phyloP scores from a whole-genome alignment of 345 rosid genomes.

The Leavenworthia alabamica region DNA sequence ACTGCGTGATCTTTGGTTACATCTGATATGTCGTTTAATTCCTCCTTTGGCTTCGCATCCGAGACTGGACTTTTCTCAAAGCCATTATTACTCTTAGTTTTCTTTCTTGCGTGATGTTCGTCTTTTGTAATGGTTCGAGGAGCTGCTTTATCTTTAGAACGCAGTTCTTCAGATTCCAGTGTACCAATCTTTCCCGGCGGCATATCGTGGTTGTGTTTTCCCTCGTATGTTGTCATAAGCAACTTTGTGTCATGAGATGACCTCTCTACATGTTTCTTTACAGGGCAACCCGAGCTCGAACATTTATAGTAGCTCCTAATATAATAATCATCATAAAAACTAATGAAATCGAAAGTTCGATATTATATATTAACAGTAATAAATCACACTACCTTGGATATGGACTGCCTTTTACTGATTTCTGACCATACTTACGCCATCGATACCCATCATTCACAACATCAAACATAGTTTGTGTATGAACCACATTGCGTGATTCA shows the following conservation, averaged over 20 bases:
- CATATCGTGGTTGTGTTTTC: conserved; percentile 69
- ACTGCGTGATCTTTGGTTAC: conserved; percentile 22
- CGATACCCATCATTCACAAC: conserved; percentile 89
- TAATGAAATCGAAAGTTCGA: neutral
- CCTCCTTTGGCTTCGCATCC: conserved; percentile 25
- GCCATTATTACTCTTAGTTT: conserved; percentile 23
- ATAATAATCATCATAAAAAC: neutral
- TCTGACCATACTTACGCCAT: conserved; percentile 99
- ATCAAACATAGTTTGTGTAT: conserved; percentile 53
- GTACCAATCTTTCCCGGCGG: conserved; percentile 74
- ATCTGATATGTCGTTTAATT: conserved; percentile 27
- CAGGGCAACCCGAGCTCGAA: conserved; percentile 86
- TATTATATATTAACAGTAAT: neutral
- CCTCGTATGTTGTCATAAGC: conserved; percentile 82
- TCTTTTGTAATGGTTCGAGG: conserved; percentile 6
- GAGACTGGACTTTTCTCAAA: conserved; percentile 16
- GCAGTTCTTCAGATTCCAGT: conserved; percentile 24
- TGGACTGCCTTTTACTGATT: conserved; percentile 89
- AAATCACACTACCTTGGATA: conserved; percentile 74
- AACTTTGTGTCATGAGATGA: conserved; percentile 62
- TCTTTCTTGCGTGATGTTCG: conserved; percentile 32
- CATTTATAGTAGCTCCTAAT: conserved; percentile 95
- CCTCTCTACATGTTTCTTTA: conserved; percentile 82
- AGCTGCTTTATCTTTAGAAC: conserved; percentile 36
- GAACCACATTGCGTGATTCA: conserved; percentile 54